These are phyloP conservation scores for Pholiota adiposa DNA, from an alignment of 1,284 basidiomycete species.

Conservation along the genomic window DNA sequence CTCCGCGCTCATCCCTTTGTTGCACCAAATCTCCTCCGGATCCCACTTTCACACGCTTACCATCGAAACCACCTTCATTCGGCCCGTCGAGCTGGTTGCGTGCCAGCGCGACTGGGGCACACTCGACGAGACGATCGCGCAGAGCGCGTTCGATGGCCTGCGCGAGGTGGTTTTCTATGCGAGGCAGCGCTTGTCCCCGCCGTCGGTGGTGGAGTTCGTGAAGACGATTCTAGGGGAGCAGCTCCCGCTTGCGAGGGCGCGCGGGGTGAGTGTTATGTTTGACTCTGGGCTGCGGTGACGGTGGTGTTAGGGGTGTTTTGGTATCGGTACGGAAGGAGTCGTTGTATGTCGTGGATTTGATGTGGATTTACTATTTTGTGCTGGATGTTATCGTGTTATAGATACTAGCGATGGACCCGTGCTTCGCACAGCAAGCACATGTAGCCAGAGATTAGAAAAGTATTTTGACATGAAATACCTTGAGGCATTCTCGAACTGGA, in stretches of 20 bases:
- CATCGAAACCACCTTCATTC: slow-evolving; percentile 24
- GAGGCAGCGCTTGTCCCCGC: background rate
- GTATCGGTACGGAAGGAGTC: too few relatives aligned
- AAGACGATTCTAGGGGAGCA: slow-evolving; percentile 19
- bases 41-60: slow-evolving; percentile 16
- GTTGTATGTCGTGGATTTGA: too few relatives aligned
- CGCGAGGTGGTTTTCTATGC: slow-evolving; percentile 16
- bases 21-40: slow-evolving; percentile 17
- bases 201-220: slow-evolving; percentile 3
- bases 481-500: too few relatives aligned
- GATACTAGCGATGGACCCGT: too few relatives aligned
- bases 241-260: slow-evolving; percentile 12
- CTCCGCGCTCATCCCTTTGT: slow-evolving; percentile 12
- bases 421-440: too few relatives aligned
- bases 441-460: too few relatives aligned
- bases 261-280: slow-evolving; percentile 15
- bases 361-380: too few relatives aligned
- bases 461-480: too few relatives aligned
- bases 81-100: slow-evolving; percentile 20
- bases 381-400: too few relatives aligned
- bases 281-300: background rate
- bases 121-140: slow-evolving; percentile 12
- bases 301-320: too few relatives aligned
- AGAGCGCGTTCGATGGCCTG: slow-evolving; percentile 14
- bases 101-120: slow-evolving; percentile 20